A percentile compares a stretch with the other conserved stretches of the same genome.
phyloP scores from a whole-genome alignment of 2,329 filamentous ascomycete genomes.

The Phialocephala sp. region DNA sequence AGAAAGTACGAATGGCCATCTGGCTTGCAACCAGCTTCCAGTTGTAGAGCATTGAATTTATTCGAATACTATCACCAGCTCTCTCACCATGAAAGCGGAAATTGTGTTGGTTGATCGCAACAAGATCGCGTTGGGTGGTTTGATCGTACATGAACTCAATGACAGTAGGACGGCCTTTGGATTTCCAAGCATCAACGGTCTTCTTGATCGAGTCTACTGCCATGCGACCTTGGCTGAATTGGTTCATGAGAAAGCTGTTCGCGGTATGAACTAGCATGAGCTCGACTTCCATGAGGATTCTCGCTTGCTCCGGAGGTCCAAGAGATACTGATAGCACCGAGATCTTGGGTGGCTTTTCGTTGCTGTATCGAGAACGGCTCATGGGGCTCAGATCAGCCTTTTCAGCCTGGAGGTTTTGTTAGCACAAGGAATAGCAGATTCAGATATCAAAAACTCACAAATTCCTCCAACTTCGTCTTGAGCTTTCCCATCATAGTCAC shows the following conservation, averaged over 20 bases:
- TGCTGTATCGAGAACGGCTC: slow-evolving; percentile 13
- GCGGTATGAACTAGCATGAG: slow-evolving; percentile 41
- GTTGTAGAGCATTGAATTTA: slow-evolving; percentile 50
- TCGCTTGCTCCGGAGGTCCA: slow-evolving; percentile 38
- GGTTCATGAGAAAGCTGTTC: slow-evolving; percentile 43
- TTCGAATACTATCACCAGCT: slow-evolving; percentile 46
- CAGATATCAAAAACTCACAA: slow-evolving; percentile 35
- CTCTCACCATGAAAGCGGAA: slow-evolving; percentile 52
- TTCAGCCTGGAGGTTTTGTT: slow-evolving; percentile 34
- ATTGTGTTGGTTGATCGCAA: slow-evolving; percentile 51
- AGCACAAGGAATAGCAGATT: neutral
- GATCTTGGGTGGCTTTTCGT: slow-evolving; percentile 28
- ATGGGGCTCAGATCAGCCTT: slow-evolving; percentile 39
- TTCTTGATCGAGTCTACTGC: slow-evolving; percentile 40
- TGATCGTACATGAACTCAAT: slow-evolving; percentile 59
- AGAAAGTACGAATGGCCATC: slow-evolving; percentile 56
- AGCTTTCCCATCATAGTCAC: slow-evolving; percentile 39
- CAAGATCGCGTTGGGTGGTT: slow-evolving; percentile 53
- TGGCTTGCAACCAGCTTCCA: slow-evolving; percentile 54
- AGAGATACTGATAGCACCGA: slow-evolving; percentile 38
- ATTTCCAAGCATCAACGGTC: slow-evolving; percentile 45
- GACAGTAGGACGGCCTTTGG: slow-evolving; percentile 53
- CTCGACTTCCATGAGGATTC: slow-evolving; percentile 41
- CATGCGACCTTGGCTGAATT: slow-evolving; percentile 42
- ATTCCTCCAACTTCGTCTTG: slow-evolving; percentile 39